Evolutionary conservation across 306 rosid genomes (phyloP), one percentile per base, ranked within the genome.

Genomic region (Fragaria nilgerrensis): DNA sequence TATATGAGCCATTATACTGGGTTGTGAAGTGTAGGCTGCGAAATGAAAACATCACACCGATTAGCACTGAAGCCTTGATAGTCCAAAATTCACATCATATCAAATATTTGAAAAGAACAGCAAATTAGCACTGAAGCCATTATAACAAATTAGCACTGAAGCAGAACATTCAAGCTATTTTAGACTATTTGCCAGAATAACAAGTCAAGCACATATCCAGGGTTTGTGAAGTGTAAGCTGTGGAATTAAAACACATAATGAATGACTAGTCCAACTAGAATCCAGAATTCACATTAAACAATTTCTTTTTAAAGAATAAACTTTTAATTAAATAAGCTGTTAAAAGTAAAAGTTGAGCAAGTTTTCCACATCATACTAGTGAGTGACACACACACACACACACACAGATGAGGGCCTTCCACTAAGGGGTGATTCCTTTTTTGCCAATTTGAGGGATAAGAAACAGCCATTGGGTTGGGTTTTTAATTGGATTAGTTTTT

Each of bases 21-120:
- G 97, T 78, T 94, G 86, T 94, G 98, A 70, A 94, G 98, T 53
- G 97, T 94, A 43, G 98, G 98, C 98, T 94, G 96, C 80, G 59
- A 82, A 43, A 70, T 47, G 84, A 79, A 70, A 78, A 27, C 16
- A 74, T 32, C 17, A 32, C 22, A 3, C 45, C 5, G 50, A 44
- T 59, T 67, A 67, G 53, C 52, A 62, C 20, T 70, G 27, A 9
- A 68, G 32, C 19, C 48, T 15, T 43, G 3, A 19, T 22, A 25
- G 50, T 15, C 32, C n/a, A 68, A 25, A 59, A 14, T 5, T 61
- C 41, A 16, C 52, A 47, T 45, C 12, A 63, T 12, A 55, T 17
- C 27, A 56, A 70, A 0, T 37, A 45, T 41, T 41, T 11, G 0
- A 55, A 55, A 58, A 13, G 29, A 36, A 19, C 47, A 12, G 37